Evolutionary conservation across 345 rosid species (phyloP).

Genomic region (Mallotus nudiflorus): DNA sequence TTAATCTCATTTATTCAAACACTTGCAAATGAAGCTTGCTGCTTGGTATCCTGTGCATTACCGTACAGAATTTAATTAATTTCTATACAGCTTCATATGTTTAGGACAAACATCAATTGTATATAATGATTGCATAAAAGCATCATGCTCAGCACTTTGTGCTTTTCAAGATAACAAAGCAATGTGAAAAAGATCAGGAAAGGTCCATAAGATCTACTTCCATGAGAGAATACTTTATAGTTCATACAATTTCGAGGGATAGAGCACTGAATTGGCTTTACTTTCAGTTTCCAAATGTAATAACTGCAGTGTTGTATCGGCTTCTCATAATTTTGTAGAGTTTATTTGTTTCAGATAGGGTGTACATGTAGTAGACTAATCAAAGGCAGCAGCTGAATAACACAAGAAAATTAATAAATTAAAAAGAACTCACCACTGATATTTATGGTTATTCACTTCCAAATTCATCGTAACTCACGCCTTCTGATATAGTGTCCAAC

Average conservation of each 20-base stretch:
- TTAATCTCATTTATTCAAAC: not conserved
- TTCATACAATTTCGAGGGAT: not conserved
- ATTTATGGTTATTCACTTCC: constrained; percentile 55
- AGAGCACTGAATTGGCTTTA: too few species aligned
- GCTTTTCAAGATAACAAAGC: too few species aligned
- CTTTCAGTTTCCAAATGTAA: too few species aligned
- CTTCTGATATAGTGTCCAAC: constrained; percentile 87
- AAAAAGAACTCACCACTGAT: constrained; percentile 22
- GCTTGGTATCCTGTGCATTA: not conserved
- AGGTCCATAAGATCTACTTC: not conserved
- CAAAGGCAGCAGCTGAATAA: not conserved
- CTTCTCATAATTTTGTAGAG: not conserved
- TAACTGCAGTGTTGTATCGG: not conserved
- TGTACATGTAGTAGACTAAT: not conserved
- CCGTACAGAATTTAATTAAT: not conserved
- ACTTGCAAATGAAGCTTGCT: not conserved
- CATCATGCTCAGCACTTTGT: too few species aligned
- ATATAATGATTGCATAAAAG: too few species aligned
- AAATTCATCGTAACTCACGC: constrained; percentile 74
- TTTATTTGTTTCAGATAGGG: not conserved
- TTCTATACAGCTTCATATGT: not conserved
- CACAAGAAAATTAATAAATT: not conserved
- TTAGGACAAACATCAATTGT: not conserved
- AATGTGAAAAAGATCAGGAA: too few species aligned
- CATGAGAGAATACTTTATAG: not conserved